Evolutionary conservation across 2,329 filamentous ascomycete genomes (phyloP), one percentile per base, ranked within the genome.

Genomic region (Lasiodiplodia citricola): DNA sequence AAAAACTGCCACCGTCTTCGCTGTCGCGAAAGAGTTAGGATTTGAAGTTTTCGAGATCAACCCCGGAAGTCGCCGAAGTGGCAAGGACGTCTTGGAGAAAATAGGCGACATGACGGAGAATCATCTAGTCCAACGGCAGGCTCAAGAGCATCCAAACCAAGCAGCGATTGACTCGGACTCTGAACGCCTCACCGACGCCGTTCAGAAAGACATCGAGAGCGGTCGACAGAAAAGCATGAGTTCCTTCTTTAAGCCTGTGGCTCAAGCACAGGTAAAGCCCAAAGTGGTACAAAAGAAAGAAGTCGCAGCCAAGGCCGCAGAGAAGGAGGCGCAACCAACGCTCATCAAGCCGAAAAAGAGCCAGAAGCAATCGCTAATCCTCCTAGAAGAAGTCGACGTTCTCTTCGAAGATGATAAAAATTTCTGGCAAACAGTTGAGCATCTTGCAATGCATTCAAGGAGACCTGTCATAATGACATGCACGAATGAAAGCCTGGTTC

Each of bases 21-120:
- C 96, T 4, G 91, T 94, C 52, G 95, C 96, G 4, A 95, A 92
- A 75, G 95, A 99, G 80, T 85, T 98, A 18, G 93, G 88, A 1
- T 98, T 96, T 75, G 94, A 97, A 75, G 87, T 99, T 1, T 99
- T 99, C 73, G 96, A 99, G 79, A 94, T 99, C 76, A 96, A 97
- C 75, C 83, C 95, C 0, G 89, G 93, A 70, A 93, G 88, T 72
- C 89, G 94, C 63, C 87, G 96, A 70, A 97, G 89, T 75, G 95
- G 94, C 38, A 96, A 91, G 77, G 96, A 99, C 74, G 90, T 99
- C 58, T 78, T 97, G 41, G 96, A 99, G 74, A 92, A 88, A 73
- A 93, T 99, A 55, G 96, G 96, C 51, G 94, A 99, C 79, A 98
- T 99, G 95, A 96, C 94, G 4, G 90, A 91, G 70, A 98, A 99